A percentile compares a stretch with the other conserved stretches of the same genome.
phyloP scores from a whole-genome alignment of 495 filamentous ascomycete genomes.

The Neurospora cerealis region DNA sequence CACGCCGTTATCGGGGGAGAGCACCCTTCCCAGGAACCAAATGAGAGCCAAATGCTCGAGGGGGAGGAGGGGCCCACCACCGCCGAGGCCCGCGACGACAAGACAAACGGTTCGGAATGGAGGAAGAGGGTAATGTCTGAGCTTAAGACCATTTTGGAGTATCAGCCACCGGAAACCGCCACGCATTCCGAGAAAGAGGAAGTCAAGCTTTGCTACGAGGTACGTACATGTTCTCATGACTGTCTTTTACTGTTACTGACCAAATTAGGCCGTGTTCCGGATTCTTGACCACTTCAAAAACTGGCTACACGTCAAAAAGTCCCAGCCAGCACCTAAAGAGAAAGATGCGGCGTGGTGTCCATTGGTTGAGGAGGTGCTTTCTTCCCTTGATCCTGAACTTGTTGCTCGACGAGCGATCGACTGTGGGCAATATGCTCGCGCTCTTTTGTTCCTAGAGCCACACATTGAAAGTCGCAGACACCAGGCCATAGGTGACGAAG shows the following conservation, averaged over 20 bases:
- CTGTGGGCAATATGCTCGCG: slow-evolving; percentile 84
- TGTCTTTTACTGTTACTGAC: background rate
- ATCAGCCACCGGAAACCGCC: slow-evolving; percentile 45
- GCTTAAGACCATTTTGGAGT: slow-evolving; percentile 56
- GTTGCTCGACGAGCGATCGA: slow-evolving; percentile 80
- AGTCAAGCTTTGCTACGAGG: slow-evolving; percentile 73
- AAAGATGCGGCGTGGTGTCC: slow-evolving; percentile 25
- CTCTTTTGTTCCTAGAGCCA: slow-evolving; percentile 89
- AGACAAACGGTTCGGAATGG: slow-evolving; percentile 48
- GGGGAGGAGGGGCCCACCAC: background rate
- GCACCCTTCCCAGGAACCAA: background rate
- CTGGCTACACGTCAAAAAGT: slow-evolving; percentile 70
- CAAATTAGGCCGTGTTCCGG: slow-evolving; percentile 67
- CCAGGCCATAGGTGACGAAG: slow-evolving; percentile 26
- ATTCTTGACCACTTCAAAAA: slow-evolving; percentile 83
- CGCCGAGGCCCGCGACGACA: background rate
- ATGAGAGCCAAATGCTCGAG: background rate
- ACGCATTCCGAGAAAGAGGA: slow-evolving; percentile 50
- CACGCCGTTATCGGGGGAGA: slow-evolving; percentile 60
- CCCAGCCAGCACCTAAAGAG: slow-evolving; percentile 17
- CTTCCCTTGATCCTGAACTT: slow-evolving; percentile 69
- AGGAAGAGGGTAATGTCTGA: slow-evolving; percentile 59
- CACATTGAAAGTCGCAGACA: slow-evolving; percentile 58
- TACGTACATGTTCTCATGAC: slow-evolving; percentile 27
- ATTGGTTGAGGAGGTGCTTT: slow-evolving; percentile 36